Base-by-base conservation (phyloP, 345 rosid species). In the Rhodamnia rubescens region DNA sequence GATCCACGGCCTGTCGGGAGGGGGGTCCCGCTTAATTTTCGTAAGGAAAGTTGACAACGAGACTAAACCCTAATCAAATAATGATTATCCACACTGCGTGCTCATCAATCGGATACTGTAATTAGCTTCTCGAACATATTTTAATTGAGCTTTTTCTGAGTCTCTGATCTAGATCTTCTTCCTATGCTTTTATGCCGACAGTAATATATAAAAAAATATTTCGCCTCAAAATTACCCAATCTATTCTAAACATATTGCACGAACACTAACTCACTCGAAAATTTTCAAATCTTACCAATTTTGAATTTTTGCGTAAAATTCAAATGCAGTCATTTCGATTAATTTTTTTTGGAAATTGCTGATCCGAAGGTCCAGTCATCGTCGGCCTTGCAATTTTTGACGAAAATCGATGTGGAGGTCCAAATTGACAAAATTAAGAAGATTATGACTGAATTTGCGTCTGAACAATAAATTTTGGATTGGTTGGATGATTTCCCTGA, bases 371-470 rank as follows among this genome's bases (percentile, higher is more conserved):
- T 3, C 40, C 40, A 36, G 40, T 36, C 40, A 52, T 52, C 7
- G 6, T 53, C 54, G 21, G 20, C 54, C 18, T n/a, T n/a, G 20
- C 6, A 6, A 53, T 53, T 53, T 53, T 18, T 16, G 4, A 16
- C 54, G 6, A 53, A 14, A 53, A 53, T 6, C 2, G 6, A 53
- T 6, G 1, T 1, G 18, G 6, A 53, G 6, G 54, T 5, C 54
- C 15, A 53, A 61, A 61, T 29, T 29, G 16, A 15, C 0, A 61
- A 61, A 32, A 15, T 61, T 61, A 0, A 7, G 29, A 64, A 64
- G 0, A 3, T 64, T 15, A 29, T 0, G 20, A 1, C 2, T 16
- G 1, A 29, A 29, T 8, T 29, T 7, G 22, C 21, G 29, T 64
- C 5, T 4, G 4, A 64, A 1, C 3, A 29, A 15, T 4, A 29